phyloP scores from a whole-genome alignment of 2,329 filamentous ascomycete species.

The Emergomyces pasteurianus region DNA sequence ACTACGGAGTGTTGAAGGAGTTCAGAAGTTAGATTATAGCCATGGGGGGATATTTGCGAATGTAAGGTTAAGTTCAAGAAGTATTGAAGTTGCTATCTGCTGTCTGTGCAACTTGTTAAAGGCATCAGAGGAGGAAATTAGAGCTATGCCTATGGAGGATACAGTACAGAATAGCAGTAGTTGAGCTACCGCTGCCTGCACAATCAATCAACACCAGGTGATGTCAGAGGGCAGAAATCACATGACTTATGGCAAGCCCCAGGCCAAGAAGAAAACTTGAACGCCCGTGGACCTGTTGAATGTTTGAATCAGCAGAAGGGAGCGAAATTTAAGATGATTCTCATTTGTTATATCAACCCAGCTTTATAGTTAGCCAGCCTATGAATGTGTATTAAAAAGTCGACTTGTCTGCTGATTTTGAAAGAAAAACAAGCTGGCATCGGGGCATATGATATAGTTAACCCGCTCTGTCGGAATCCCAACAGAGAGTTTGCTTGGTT shows the following conservation, averaged over 20 bases:
- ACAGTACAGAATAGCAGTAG: too few relatives aligned
- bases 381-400: not conserved
- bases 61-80: not conserved
- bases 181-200: too few relatives aligned
- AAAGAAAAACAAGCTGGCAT: not conserved
- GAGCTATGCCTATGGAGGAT: not conserved
- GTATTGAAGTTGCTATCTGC: not conserved
- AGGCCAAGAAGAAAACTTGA: too few relatives aligned
- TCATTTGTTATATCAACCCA: too few relatives aligned
- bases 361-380: not conserved
- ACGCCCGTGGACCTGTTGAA: too few relatives aligned
- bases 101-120: not conserved
- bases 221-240: not conserved
- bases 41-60: not conserved
- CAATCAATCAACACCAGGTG: too few relatives aligned
- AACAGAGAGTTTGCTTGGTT: not conserved
- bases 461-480: not conserved
- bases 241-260: not conserved
- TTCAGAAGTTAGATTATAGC: not conserved
- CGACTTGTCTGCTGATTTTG: not conserved
- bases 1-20: not conserved
- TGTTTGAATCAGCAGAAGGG: not conserved
- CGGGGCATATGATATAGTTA: too few relatives aligned
- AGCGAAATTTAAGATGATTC: not conserved
- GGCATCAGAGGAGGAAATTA: not conserved